Evolutionary conservation across 805 yeast species (phyloP), one percentile per base, ranked within the genome.

Genomic region (Lachancea nothofagi): DNA sequence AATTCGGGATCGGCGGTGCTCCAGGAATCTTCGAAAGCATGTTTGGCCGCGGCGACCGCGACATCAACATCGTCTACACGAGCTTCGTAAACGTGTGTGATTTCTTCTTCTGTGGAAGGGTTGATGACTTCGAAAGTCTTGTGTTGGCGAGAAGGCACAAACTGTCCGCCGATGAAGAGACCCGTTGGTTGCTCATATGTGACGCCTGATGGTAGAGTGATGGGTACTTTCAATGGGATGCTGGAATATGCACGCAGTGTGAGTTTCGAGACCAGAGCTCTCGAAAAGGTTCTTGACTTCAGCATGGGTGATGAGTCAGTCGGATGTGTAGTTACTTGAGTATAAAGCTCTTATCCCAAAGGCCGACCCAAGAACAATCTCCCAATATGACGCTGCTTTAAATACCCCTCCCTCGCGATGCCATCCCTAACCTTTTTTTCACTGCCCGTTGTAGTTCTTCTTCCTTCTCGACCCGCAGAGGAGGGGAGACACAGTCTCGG

Each of bases 1-100:
- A 67, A 70, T 22, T 72, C 63, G 17, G 94, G 93, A 49, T 83
- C 81, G 26, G 72, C 69, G 25, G 70, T 69, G 35, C 86, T 74
- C 94, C 96, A 87, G 36, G 67, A 69, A 31, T 72, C 64, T 33
- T 80, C 69, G 70, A 81, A 86, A 8, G 96, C 96, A 29, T 67
- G 69, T 47, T 74, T 69, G 33, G 97, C 97, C 26, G 95, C 94
- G 19, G 77, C 74, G 24, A 90, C 95, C 13, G 97, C 97, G 40
- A 63, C 44, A 51, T 87, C 93, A 21, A 85, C 80, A 61, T 86
- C 95, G 41, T 73, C 88, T 36, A 69, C 80, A 43, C 75, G 70
- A 42, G 83, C 84, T 62, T 78, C 82, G 53, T 77, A 75, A 35
- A 83, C 76, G 41, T 75, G 76, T 46, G 80, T 70, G 46, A 83